These are phyloP conservation scores for Akanthomyces uredinophilus DNA, from an alignment of 2,329 filamentous ascomycete species.

Conservation along the genomic window DNA sequence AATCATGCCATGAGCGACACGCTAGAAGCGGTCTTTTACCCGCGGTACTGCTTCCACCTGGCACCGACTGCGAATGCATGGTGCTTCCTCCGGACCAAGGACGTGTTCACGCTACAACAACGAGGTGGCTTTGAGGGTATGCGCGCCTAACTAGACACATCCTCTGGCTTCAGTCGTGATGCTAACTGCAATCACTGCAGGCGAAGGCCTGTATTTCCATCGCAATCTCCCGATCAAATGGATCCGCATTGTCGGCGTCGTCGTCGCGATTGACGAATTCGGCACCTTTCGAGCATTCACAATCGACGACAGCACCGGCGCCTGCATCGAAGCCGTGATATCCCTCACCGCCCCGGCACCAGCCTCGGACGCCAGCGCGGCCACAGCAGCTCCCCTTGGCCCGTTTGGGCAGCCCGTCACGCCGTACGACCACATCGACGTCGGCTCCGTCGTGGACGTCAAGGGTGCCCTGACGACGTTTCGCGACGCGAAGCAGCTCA, in stretches of 20 bases:
- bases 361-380: background rate
- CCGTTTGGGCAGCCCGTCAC: background rate
- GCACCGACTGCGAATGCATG: slow-evolving; percentile 56
- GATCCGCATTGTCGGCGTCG: slow-evolving; percentile 64
- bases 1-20: slow-evolving; percentile 48
- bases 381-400: background rate
- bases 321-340: slow-evolving; percentile 45
- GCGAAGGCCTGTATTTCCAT: slow-evolving; percentile 55
- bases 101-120: slow-evolving; percentile 44
- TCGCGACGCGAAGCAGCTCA: slow-evolving; percentile 46
- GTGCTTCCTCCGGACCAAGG: slow-evolving; percentile 50
- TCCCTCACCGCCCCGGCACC: slow-evolving; percentile 4
- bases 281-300: slow-evolving; percentile 45
- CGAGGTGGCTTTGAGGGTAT: slow-evolving; percentile 50
- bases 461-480: slow-evolving; percentile 48
- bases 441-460: slow-evolving; percentile 53
- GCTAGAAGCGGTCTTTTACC: slow-evolving; percentile 42
- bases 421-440: slow-evolving; percentile 34
- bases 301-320: slow-evolving; percentile 61
- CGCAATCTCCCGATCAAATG: slow-evolving; percentile 72
- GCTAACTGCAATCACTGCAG: slow-evolving; percentile 22
- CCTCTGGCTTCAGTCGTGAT: too few species aligned
- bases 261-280: slow-evolving; percentile 58
- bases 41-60: slow-evolving; percentile 58
- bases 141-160: slow-evolving; percentile 11